Evolutionary conservation across 192 early-diverging fungal genomes (phyloP).

Genomic region (Linnemannia elongata): DNA sequence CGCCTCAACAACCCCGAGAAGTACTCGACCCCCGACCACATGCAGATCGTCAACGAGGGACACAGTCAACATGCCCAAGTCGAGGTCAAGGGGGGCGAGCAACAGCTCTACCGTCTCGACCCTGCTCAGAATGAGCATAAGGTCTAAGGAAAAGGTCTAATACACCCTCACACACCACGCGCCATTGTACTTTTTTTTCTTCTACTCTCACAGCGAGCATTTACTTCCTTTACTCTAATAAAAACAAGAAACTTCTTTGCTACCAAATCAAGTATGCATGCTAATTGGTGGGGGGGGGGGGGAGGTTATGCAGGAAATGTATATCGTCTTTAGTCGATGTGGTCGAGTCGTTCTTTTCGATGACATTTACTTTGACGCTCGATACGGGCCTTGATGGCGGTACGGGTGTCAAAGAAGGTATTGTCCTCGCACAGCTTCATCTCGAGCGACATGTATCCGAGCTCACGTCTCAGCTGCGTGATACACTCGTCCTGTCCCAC

Average conservation of each 20-base stretch:
- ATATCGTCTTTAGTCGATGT: background rate
- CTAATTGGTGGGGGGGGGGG: no score
- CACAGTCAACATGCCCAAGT: conserved; percentile 12
- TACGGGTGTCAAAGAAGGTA: background rate
- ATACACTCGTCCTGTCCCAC: background rate
- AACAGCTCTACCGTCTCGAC: background rate
- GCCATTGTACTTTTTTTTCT: background rate
- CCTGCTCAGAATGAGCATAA: background rate
- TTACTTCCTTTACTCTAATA: background rate
- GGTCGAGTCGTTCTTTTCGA: background rate
- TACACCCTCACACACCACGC: background rate
- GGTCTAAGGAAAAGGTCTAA: background rate
- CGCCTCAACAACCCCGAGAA: conserved; percentile 63
- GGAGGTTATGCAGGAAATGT: background rate
- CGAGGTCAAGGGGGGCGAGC: conserved; percentile 16
- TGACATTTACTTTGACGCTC: background rate
- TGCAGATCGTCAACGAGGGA: conserved; percentile 25
- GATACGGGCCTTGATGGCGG: background rate
- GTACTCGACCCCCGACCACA: conserved; percentile 19
- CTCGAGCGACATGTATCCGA: background rate
- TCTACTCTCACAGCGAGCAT: background rate
- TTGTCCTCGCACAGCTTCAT: background rate
- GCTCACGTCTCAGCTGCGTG: background rate
- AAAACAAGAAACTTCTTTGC: background rate
- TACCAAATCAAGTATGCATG: background rate